A percentile compares a stretch with the other conserved stretches of the same genome.
These are phyloP conservation scores for Gossypium trilobum DNA, from an alignment of 441 rosid species.

Conservation along the genomic window DNA sequence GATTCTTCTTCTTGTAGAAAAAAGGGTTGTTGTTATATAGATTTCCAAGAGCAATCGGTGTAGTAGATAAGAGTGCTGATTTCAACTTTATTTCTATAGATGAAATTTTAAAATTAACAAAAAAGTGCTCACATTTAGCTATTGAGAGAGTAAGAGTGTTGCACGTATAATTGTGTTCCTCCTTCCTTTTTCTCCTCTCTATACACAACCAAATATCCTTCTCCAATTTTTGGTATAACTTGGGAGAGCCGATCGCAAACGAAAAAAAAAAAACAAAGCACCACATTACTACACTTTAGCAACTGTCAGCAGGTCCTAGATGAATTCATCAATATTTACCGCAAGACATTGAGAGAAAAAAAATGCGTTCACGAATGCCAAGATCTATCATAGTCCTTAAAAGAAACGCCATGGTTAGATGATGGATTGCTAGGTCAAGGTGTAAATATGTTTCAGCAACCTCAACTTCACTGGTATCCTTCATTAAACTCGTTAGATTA, in stretches of 20 bases:
- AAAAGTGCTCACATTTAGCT: not conserved
- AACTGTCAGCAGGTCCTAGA: not conserved
- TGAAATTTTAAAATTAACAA: no score
- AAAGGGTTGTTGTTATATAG: not conserved
- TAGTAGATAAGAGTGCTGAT: not conserved
- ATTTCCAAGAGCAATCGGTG: not conserved
- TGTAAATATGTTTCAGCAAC: not conserved
- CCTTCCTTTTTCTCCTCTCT: not conserved
- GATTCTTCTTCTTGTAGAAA: no score
- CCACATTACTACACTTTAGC: not conserved
- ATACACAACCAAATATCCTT: not conserved
- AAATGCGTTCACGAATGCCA: not conserved
- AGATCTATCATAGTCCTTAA: not conserved
- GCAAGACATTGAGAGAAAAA: not conserved
- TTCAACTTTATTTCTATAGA: not conserved
- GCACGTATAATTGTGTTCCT: not conserved
- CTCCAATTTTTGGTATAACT: not conserved
- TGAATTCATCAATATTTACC: not conserved
- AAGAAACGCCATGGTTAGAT: not conserved
- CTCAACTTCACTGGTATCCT: not conserved
- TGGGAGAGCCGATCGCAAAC: not conserved
- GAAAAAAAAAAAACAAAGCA: not conserved
- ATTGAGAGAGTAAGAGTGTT: not conserved
- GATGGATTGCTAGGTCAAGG: not conserved
- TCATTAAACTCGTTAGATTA: not conserved